Conservation (phyloP, 2,329 filamentous ascomycete species). For the Fusarium avenaceum region DNA sequence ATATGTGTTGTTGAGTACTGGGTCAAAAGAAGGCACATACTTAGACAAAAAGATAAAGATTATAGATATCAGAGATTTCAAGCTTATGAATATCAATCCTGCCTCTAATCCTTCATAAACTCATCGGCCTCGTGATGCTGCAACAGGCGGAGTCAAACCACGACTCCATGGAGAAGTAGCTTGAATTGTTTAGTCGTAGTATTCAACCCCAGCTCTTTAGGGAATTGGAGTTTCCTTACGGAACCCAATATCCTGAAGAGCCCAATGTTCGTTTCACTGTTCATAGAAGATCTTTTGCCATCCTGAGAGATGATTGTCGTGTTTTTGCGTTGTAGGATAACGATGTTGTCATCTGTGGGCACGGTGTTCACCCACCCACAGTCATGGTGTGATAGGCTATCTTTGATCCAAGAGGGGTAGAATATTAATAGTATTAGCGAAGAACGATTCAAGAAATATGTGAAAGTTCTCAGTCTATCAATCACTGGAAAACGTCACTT, state of each 20-base stretch:
- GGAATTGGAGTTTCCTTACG: too few species aligned
- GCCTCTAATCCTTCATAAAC: not conserved
- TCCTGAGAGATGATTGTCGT: not conserved
- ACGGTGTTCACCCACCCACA: not conserved
- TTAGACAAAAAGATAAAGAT: not conserved
- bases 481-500: too few species aligned
- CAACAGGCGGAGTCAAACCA: not conserved
- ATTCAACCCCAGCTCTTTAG: not conserved
- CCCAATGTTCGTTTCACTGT: not conserved
- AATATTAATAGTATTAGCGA: too few species aligned
- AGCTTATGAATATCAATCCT: not conserved
- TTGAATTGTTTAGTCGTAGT: not conserved
- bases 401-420: too few species aligned
- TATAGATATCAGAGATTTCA: not conserved
- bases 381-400: too few species aligned
- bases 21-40: too few species aligned
- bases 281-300: not conserved
- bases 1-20: too few species aligned
- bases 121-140: not conserved
- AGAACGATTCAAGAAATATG: too few species aligned
- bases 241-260: not conserved
- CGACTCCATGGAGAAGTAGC: not conserved
- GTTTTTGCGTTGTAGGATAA: not conserved
- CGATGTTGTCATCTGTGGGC: not conserved
- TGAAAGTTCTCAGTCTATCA: too few species aligned